Base-by-base conservation (phyloP, 2,329 filamentous ascomycete species). In the Pseudogymnoascus verrucosus region DNA sequence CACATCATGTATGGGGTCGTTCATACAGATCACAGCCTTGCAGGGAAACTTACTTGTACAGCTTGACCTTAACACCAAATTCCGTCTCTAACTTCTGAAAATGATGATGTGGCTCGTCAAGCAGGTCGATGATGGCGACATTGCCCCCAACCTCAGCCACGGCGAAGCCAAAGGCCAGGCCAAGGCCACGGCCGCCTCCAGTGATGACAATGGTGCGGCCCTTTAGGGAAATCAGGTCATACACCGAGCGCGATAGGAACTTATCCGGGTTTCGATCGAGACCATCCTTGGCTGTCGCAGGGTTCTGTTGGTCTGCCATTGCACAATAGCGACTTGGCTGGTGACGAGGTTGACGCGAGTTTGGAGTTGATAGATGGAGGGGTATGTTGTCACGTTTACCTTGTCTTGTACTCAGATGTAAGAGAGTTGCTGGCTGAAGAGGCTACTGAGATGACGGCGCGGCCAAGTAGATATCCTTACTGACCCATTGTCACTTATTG, bases 131-230 rank as follows among this genome's bases (percentile, higher is more conserved):
- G 4, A 77, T 72, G 1, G 74, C 74, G 5, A 78, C 74, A 47
- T 77, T 76, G 5, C 76, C 77, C 16, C 75, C 76, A 70, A 77
- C 74, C 28, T 78, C 75, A 40, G 72, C 74, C 12, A 78, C 76
- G 4, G 76, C 76, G 8, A 72, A 71, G 0, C 72, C 72, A 5
- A 72, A 68, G 10, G 76, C 75, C 36, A 75, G 76, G 1, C 77
- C 76, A 39, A 78, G 76, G 5, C 77, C 77, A 31, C 76, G 74
- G 5, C 71, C 74, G 34, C 76, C 76, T 3, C 76, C 76, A 0
- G 76, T 78, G 26, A 78, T 69, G 23, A 78, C 34, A 36, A 36
- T 36, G 11, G 34, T 36, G 34, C 63, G 60, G 14, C 39, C 60
- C n/a, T 64, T 64, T 14, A 63, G 37, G 6, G 62, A 63, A 39